These are phyloP conservation scores for Kodamaea jinghongensis DNA, from an alignment of 805 yeast species.

Conservation along the genomic window DNA sequence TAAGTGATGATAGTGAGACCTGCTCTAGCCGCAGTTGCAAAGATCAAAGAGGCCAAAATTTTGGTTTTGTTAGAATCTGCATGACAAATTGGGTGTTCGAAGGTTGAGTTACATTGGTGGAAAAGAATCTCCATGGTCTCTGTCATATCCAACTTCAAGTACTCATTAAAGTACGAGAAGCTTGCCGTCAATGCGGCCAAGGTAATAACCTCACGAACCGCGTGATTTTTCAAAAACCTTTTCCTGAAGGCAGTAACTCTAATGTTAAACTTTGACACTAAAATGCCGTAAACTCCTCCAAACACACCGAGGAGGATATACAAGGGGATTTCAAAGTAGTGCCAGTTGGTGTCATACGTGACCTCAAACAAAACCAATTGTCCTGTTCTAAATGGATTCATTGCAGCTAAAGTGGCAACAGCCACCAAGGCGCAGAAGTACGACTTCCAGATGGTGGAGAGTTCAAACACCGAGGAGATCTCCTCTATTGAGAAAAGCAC, in stretches of 20 bases:
- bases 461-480: slow-evolving; percentile 68
- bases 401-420: slow-evolving; percentile 70
- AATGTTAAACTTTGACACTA: slow-evolving; percentile 72
- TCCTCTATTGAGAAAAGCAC: slow-evolving; percentile 92
- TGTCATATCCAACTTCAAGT: slow-evolving; percentile 86
- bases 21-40: slow-evolving; percentile 74
- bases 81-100: slow-evolving; percentile 41
- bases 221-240: slow-evolving; percentile 53
- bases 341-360: slow-evolving; percentile 85
- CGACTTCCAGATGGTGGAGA: slow-evolving; percentile 84
- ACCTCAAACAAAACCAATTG: slow-evolving; percentile 92
- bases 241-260: slow-evolving; percentile 77
- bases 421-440: slow-evolving; percentile 90
- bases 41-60: slow-evolving; percentile 51
- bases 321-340: slow-evolving; percentile 75
- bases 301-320: slow-evolving; percentile 78
- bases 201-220: slow-evolving; percentile 67
- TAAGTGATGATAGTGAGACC: slow-evolving; percentile 77
- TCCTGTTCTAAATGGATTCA: slow-evolving; percentile 93
- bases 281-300: slow-evolving; percentile 88
- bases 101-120: slow-evolving; percentile 66
- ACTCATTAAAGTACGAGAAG: slow-evolving; percentile 80
- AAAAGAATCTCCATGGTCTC: slow-evolving; percentile 89
- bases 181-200: slow-evolving; percentile 69
- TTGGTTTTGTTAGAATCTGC: slow-evolving; percentile 25